These are phyloP conservation scores for Diaporthe amygdali DNA, from an alignment of 2,329 filamentous ascomycete genomes.

Conservation along the genomic window DNA sequence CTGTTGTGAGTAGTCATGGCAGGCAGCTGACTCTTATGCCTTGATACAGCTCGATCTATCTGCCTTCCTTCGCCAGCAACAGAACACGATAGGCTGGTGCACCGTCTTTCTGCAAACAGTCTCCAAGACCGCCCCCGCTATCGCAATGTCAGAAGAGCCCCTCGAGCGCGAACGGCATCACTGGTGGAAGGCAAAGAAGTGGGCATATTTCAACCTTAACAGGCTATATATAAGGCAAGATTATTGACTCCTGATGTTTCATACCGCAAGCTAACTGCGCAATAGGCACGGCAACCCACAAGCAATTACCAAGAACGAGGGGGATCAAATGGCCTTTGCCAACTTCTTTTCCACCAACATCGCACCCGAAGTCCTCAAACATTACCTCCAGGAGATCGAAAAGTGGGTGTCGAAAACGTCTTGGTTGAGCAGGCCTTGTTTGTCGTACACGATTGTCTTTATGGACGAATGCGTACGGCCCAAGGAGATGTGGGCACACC, in stretches of 20 bases:
- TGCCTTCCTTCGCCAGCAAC: slow-evolving; percentile 75
- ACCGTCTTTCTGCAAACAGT: slow-evolving; percentile 92
- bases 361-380: slow-evolving; percentile 93
- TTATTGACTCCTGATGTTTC: not conserved
- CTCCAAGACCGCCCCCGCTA: slow-evolving; percentile 80
- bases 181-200: slow-evolving; percentile 99
- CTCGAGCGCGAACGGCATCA: slow-evolving; percentile 91
- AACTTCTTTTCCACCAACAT: slow-evolving; percentile 91
- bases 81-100: slow-evolving; percentile 93
- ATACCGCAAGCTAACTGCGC: not conserved
- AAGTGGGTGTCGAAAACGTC: slow-evolving; percentile 95
- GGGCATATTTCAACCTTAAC: slow-evolving; percentile 98
- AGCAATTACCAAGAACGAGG: slow-evolving; percentile 72
- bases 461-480: slow-evolving; percentile 97
- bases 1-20: not conserved
- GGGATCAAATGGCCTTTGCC: slow-evolving; percentile 78
- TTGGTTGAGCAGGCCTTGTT: slow-evolving; percentile 92
- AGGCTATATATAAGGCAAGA: slow-evolving; percentile 86
- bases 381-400: slow-evolving; percentile 93
- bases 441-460: slow-evolving; percentile 93
- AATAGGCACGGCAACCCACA: slow-evolving; percentile 88
- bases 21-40: slow-evolving; percentile 12
- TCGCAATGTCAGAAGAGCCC: slow-evolving; percentile 77
- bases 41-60: slow-evolving; percentile 81
- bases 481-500: slow-evolving; percentile 93